Conservation (phyloP, 495 filamentous ascomycete species). For the Neurospora tetraspora region DNA sequence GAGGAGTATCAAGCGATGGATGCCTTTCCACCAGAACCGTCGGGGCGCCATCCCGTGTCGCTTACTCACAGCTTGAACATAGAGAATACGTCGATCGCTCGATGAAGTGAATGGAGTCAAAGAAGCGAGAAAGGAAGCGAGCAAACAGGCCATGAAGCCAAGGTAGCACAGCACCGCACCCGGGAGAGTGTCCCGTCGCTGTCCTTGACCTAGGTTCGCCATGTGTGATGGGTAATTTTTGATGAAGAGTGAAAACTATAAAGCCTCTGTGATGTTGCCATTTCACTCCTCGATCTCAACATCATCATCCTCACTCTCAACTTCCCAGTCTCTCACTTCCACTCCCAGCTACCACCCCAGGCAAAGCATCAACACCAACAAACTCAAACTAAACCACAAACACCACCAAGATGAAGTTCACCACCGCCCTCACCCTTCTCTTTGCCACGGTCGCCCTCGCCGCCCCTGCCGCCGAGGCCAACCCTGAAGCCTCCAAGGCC, state of each 20-base stretch:
- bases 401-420: not conserved
- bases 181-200: not conserved
- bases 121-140: not conserved
- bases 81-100: not conserved
- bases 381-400: no score
- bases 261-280: not conserved
- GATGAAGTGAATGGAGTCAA: not conserved
- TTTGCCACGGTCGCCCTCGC: not conserved
- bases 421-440: not conserved
- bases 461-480: not conserved
- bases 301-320: no score
- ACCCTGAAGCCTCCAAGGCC: not conserved
- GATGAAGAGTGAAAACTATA: not conserved
- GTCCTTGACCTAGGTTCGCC: not conserved
- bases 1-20: not conserved
- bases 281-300: not conserved
- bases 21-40: not conserved
- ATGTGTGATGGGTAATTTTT: not conserved
- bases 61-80: not conserved
- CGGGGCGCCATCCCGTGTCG: not conserved
- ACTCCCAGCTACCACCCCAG: not conserved
- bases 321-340: not conserved
- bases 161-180: not conserved
- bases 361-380: not conserved
- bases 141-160: no score